These are phyloP conservation scores for Penstemon barbatus DNA, from an alignment of 257 asterid species.

Conservation along the genomic window DNA sequence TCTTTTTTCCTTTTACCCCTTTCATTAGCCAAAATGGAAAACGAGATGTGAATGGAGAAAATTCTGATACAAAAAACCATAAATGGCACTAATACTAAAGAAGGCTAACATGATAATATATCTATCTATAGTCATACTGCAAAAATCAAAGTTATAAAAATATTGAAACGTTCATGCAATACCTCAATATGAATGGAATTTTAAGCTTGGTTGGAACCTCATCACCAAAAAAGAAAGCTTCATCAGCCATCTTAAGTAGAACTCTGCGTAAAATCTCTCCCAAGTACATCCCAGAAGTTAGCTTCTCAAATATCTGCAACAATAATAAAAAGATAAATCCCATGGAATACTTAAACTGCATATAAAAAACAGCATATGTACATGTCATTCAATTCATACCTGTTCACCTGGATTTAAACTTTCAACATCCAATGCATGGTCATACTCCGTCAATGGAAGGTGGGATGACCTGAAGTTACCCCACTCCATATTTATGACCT, in stretches of 20 bases:
- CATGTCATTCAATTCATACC: conserved; percentile 36
- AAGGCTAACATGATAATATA: conserved; percentile 8
- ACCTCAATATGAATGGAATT: conserved; percentile 67
- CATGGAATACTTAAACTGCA: background rate
- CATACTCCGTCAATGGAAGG: conserved; percentile 84
- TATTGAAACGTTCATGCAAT: conserved; percentile 9
- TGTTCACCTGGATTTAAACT: conserved; percentile 92
- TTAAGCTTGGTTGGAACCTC: conserved; percentile 78
- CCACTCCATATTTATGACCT: conserved; percentile 99
- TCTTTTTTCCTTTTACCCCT: no score
- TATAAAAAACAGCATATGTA: background rate
- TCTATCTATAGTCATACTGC: no score
- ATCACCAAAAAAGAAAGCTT: conserved; percentile 76
- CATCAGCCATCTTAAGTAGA: conserved; percentile 71
- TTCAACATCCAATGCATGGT: conserved; percentile 60
- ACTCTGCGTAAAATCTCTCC: conserved; percentile 81
- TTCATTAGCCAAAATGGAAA: no score
- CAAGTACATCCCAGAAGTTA: conserved; percentile 92
- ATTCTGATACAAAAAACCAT: no score
- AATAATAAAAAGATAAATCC: conserved; percentile 5
- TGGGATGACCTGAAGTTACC: conserved; percentile 90
- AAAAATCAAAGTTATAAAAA: background rate
- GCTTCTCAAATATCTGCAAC: conserved; percentile 79
- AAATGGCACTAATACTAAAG: no score
- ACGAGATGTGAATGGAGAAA: no score